Evolutionary conservation across 371 early-diverging fungal genomes (phyloP).

Genomic region (Mortierella sp.): DNA sequence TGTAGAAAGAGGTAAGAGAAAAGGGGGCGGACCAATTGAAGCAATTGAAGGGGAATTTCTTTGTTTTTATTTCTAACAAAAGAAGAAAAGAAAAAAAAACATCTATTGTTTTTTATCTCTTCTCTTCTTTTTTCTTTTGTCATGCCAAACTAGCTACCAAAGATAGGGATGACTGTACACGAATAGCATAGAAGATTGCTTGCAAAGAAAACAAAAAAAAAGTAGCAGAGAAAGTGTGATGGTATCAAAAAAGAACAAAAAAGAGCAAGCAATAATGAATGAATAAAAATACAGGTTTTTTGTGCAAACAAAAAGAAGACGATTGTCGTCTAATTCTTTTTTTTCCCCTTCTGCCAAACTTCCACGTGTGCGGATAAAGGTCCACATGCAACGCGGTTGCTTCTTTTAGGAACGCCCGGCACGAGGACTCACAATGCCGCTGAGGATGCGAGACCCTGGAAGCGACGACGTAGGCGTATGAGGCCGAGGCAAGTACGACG

Average conservation of each 20-base stretch:
- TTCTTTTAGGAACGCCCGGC: conserved; percentile 26
- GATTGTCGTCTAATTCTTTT: neutral
- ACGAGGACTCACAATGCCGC: conserved; percentile 40
- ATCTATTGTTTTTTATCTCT: too few species aligned
- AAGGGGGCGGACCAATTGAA: too few species aligned
- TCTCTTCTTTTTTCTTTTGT: neutral
- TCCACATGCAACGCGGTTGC: neutral
- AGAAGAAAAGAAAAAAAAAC: neutral
- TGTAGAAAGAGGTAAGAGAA: too few species aligned
- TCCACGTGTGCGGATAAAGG: neutral
- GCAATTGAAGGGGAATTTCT: neutral
- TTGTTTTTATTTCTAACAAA: neutral
- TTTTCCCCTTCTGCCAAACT: neutral
- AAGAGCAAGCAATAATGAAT: neutral
- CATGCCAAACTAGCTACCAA: neutral
- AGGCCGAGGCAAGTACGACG: conserved; percentile 18
- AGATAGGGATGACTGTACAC: neutral
- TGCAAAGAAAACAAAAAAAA: neutral
- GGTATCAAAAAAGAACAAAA: neutral
- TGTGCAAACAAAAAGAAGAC: neutral
- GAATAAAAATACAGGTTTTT: conserved; percentile 26
- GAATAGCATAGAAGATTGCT: neutral
- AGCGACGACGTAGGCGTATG: conserved; percentile 24
- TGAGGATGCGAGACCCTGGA: conserved; percentile 16
- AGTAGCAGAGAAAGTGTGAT: neutral